Conservation (phyloP, 2,329 filamentous ascomycete genomes). For the Fusarium haematococcum region DNA sequence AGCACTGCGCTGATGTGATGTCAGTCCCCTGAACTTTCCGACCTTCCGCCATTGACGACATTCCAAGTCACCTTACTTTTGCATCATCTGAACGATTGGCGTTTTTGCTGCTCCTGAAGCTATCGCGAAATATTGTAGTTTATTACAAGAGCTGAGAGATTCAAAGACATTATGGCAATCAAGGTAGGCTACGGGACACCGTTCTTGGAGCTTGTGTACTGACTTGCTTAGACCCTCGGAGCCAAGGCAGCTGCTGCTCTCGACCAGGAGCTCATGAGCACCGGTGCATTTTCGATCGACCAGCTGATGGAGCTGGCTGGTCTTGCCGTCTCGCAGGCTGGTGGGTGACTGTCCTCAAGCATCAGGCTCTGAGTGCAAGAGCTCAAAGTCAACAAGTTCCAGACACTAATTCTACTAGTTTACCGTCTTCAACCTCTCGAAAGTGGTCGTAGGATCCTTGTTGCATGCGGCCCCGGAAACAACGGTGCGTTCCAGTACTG, state of each 20-base stretch:
- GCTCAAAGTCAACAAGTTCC: not conserved
- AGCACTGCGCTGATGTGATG: slow-evolving; percentile 27
- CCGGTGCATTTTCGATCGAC: slow-evolving; percentile 89
- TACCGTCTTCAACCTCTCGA: slow-evolving; percentile 83
- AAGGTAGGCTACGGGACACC: slow-evolving; percentile 41
- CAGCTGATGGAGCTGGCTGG: slow-evolving; percentile 98
- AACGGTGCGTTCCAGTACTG: slow-evolving; percentile 62
- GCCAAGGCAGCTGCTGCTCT: slow-evolving; percentile 89
- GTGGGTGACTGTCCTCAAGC: slow-evolving; percentile 57
- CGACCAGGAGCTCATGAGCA: slow-evolving; percentile 93
- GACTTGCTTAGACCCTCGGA: slow-evolving; percentile 75
- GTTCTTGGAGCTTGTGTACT: slow-evolving; percentile 11
- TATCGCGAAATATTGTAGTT: not conserved
- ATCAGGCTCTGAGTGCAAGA: not conserved
- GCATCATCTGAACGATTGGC: slow-evolving; percentile 8
- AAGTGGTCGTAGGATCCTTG: slow-evolving; percentile 78
- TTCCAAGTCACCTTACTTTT: slow-evolving; percentile 14
- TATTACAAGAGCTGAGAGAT: slow-evolving; percentile 17
- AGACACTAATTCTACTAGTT: slow-evolving; percentile 62
- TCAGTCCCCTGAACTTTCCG: slow-evolving; percentile 28
- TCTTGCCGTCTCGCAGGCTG: slow-evolving; percentile 89
- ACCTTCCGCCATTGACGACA: slow-evolving; percentile 32
- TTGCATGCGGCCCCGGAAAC: slow-evolving; percentile 90
- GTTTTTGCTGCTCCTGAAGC: not conserved
- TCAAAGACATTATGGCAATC: slow-evolving; percentile 48